Base-by-base conservation (phyloP, 1,284 basidiomycete genomes). In the Cutaneotrichosporon sp. region DNA sequence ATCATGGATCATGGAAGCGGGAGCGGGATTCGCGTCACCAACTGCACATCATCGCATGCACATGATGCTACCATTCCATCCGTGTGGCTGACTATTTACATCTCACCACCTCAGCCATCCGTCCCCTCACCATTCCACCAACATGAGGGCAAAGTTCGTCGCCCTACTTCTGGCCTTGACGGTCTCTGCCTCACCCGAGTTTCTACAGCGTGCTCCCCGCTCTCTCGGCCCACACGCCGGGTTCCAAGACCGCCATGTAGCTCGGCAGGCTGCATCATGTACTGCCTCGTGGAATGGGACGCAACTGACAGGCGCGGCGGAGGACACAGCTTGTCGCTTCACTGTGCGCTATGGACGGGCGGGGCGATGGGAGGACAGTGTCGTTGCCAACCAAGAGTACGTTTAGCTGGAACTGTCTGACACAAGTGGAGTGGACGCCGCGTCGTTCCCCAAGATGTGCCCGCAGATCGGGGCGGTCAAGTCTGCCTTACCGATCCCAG, bases 371-470 rank as follows among this genome's bases (percentile, higher is more conserved):
- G 72, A 50, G 14, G 63, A 72, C 34, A 64, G 70, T 9, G 18
- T 36, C 0, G 16, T 58, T 8, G 56, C 63, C 0, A 34, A 65
- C 22, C 46, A 72, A 13, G 50, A 30, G 77, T 76, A 31, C 65
- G 73, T 50, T 1, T 2, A 21, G 22, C 16, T 30, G 9, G 40
- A 6, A 30, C 36, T 16, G 52, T 26, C 55, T 60, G 11, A 64
- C 47, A 10, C 0, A 11, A 74, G 72, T 13, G 68, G 66, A 55
- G 58, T 67, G 31, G 83, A 89, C 70, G 81, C 83, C 4, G 81
- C 86, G 0, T 78, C 80, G 2, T 78, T 89, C 56, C 90, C 90
- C 30, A 83, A 87, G 5, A 83, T 86, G 18, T 93, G 90, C 73
- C 88, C 90, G 22, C 90, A 92, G 75, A 14, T 38, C 2, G 58